Percentiles rank a stretch among this genome's conserved stretches.
Conservation (phyloP, 2,329 filamentous ascomycete genomes). For the Exophiala sp. region DNA sequence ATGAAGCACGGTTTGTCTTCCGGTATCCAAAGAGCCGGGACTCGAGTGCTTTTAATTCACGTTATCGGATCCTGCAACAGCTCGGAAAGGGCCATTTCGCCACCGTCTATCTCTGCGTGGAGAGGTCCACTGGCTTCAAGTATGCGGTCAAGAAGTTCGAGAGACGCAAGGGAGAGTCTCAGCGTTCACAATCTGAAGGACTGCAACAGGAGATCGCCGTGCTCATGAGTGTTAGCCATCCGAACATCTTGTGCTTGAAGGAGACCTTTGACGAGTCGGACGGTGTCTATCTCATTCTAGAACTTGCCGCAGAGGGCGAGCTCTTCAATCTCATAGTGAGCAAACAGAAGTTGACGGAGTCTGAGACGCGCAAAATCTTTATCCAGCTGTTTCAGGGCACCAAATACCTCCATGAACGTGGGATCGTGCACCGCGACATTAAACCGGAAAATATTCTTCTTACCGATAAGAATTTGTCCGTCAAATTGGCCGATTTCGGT, state of each 20-base stretch:
- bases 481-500: slow-evolving; percentile 94
- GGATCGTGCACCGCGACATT: slow-evolving; percentile 95
- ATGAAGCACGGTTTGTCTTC: slow-evolving; percentile 84
- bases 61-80: slow-evolving; percentile 77
- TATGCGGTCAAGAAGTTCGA: slow-evolving; percentile 95
- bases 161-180: slow-evolving; percentile 72
- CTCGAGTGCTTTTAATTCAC: slow-evolving; percentile 73
- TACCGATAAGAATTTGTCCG: slow-evolving; percentile 72
- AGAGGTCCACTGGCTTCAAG: slow-evolving; percentile 72
- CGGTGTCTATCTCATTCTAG: slow-evolving; percentile 83
- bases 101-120: slow-evolving; percentile 83
- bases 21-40: slow-evolving; percentile 70
- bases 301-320: slow-evolving; percentile 87
- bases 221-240: slow-evolving; percentile 93
- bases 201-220: slow-evolving; percentile 95
- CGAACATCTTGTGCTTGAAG: slow-evolving; percentile 85
- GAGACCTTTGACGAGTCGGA: slow-evolving; percentile 90
- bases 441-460: slow-evolving; percentile 95
- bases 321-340: slow-evolving; percentile 91
- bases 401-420: slow-evolving; percentile 94
- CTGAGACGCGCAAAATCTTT: slow-evolving; percentile 80
- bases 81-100: slow-evolving; percentile 94
- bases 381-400: slow-evolving; percentile 85
- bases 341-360: slow-evolving; percentile 80
- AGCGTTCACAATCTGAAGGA: slow-evolving; percentile 75